Evolutionary conservation across 108 stramenopile species (phyloP).

Genomic region (Nannochloropsis oceanica): DNA sequence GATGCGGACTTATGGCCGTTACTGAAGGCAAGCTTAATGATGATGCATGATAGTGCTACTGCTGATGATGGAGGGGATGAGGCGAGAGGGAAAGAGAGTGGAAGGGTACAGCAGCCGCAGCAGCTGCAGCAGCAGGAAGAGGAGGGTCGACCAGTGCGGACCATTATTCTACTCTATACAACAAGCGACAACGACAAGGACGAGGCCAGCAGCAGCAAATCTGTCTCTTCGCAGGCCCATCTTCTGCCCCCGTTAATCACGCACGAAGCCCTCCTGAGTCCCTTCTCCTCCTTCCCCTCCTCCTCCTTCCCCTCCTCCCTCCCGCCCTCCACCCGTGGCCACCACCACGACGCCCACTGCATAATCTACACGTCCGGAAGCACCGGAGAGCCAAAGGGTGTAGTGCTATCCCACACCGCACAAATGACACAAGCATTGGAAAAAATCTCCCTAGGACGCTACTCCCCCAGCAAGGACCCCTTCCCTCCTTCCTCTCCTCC

Average conservation of each 20-base stretch:
- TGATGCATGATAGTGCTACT: neutral
- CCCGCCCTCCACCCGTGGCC: neutral
- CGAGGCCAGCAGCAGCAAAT: neutral
- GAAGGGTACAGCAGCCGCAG: too few relatives aligned
- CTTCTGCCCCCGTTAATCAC: neutral
- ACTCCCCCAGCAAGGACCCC: neutral
- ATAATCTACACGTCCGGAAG: constrained; percentile 19
- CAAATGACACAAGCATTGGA: neutral
- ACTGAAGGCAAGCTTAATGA: neutral
- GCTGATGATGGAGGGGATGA: neutral
- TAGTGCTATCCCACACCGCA: constrained; percentile 1
- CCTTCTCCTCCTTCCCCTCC: neutral
- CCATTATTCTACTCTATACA: neutral
- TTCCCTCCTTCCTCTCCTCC: neutral
- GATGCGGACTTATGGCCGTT: neutral
- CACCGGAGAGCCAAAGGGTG: constrained; percentile 18
- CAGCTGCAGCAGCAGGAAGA: neutral
- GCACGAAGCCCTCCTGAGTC: neutral
- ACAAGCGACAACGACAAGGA: neutral
- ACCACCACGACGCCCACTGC: neutral
- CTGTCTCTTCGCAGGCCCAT: neutral
- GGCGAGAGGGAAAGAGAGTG: neutral
- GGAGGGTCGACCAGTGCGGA: neutral
- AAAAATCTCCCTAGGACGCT: neutral
- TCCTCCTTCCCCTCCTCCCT: neutral